Conservation (phyloP, 306 rosid species). For the Cercis canadensis region DNA sequence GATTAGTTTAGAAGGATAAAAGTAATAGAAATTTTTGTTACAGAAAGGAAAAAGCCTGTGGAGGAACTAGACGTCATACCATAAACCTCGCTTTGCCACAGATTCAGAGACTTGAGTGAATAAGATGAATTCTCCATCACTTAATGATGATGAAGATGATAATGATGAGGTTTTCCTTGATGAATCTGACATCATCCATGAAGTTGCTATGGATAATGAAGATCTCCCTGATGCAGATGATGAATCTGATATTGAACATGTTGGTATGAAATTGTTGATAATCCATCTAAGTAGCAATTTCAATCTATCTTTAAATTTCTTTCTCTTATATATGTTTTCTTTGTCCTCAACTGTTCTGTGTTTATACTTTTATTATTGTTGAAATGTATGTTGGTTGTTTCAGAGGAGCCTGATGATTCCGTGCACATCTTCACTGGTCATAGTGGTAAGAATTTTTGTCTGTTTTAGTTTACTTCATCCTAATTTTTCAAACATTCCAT, state of each 20-base stretch:
- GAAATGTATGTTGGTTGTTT: conserved; percentile 23
- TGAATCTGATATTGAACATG: conserved; percentile 33
- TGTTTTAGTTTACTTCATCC: neutral
- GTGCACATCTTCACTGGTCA: conserved; percentile 83
- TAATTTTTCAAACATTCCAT: neutral
- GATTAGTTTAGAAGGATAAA: neutral
- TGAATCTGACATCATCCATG: conserved; percentile 42
- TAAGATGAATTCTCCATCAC: conserved; percentile 33
- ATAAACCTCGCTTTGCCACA: neutral
- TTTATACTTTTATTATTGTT: neutral
- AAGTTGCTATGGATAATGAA: conserved; percentile 41
- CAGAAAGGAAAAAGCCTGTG: neutral
- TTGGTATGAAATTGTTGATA: conserved; percentile 11
- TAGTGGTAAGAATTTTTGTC: conserved; percentile 50
- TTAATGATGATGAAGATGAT: conserved; percentile 38
- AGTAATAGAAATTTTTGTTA: neutral
- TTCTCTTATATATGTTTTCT: neutral
- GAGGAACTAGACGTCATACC: neutral
- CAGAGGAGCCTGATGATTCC: conserved; percentile 80
- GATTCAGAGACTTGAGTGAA: neutral
- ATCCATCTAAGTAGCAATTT: neutral
- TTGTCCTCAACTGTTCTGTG: neutral
- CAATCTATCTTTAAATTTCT: neutral
- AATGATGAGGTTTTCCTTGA: conserved; percentile 39
- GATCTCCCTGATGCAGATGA: conserved; percentile 46